These are phyloP conservation scores for Umbelopsis sp. DNA, from an alignment of 192 early-diverging fungal species.

Conservation along the genomic window DNA sequence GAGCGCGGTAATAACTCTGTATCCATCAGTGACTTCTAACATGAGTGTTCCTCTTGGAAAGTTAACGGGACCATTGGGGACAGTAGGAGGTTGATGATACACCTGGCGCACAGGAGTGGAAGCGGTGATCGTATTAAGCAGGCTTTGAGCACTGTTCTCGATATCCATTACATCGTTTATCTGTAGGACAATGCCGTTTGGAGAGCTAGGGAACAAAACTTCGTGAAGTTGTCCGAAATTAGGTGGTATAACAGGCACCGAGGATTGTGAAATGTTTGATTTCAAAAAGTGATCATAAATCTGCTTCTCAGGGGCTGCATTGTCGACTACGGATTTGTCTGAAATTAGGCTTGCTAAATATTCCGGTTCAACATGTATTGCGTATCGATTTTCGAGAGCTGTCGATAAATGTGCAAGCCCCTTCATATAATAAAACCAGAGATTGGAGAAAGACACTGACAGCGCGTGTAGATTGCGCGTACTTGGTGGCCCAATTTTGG, in stretches of 20 bases:
- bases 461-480: no score
- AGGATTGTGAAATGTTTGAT: not conserved
- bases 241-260: not conserved
- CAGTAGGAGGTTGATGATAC: not conserved
- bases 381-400: not conserved
- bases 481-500: no score
- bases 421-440: not conserved
- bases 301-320: not conserved
- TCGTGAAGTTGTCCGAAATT: not conserved
- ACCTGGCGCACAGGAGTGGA: not conserved
- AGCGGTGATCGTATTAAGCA: not conserved
- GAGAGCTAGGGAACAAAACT: not conserved
- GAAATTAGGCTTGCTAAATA: not conserved
- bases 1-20: not conserved
- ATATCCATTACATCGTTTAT: slow-evolving; percentile 4
- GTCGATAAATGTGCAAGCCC: not conserved
- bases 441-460: not conserved
- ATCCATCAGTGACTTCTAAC: not conserved
- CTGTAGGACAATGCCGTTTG: not conserved
- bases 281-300: not conserved
- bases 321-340: not conserved
- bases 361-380: not conserved
- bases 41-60: slow-evolving; percentile 3
- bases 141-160: slow-evolving; percentile 3
- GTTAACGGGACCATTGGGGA: not conserved